Base-by-base conservation (phyloP, 2,329 filamentous ascomycete genomes). In the Dactylellina leptospora region DNA sequence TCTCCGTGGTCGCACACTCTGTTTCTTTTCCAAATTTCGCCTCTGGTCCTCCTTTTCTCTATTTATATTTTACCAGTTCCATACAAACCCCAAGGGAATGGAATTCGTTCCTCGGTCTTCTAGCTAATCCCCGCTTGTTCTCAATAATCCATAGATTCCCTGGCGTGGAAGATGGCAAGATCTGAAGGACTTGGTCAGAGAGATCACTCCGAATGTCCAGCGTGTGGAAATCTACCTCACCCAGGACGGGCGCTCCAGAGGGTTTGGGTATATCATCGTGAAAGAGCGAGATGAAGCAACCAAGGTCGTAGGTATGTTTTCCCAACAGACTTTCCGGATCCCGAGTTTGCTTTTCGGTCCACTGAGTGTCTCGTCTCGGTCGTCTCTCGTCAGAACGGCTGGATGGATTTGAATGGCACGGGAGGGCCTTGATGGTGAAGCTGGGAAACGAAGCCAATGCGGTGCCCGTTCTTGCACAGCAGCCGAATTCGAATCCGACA, bases 121-220 rank as follows among this genome's bases (percentile, higher is more conserved):
- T n/a, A n/a, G n/a, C n/a, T n/a, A n/a, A n/a, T n/a, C n/a, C n/a
- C n/a, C n/a, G n/a, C n/a, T n/a, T n/a, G n/a, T n/a, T n/a, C n/a
- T n/a, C n/a, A n/a, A n/a, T n/a, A n/a, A n/a, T n/a, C n/a, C 36
- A 40, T 62, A 70, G 64, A 70, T 70, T 45, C 74, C 75, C 8
- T 75, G 72, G 74, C 73, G 66, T 51, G 60, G 50, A 27, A 33
- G 72, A 66, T 76, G 75, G 75, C 75, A 76, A 47, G 75, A 76
- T 63, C 59, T 76, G 22, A 76, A 76, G 44, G 75, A 76, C 44
- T 40, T 75, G 30, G 72, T 74, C 28, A 74, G 75, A 38, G 72
- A 63, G 27, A 64, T 75, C 28, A 76, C 74, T 10, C 66, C 63
- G 18, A 63, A 56, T 61, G 72, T 76, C 47, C 74, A 76, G 50